A percentile compares a stretch with the other conserved stretches of the same genome.
These are phyloP conservation scores for Trichoderma endophyticum DNA, from an alignment of 2,329 filamentous ascomycete genomes.

Conservation along the genomic window DNA sequence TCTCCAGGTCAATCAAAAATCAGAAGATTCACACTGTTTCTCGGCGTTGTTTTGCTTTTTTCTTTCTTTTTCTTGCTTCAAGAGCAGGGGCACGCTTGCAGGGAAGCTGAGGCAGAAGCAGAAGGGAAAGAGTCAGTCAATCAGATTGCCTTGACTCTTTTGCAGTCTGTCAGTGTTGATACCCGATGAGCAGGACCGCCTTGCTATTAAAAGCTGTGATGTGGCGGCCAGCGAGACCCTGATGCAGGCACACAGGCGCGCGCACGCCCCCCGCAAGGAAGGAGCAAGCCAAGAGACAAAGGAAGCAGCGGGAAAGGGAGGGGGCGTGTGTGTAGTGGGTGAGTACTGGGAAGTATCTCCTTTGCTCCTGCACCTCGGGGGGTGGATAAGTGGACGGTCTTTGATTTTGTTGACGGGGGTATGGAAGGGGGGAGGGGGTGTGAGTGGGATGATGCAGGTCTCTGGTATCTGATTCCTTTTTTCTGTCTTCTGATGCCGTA, in stretches of 20 bases:
- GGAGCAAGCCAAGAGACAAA: slow-evolving; percentile 11
- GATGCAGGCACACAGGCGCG: slow-evolving; percentile 21
- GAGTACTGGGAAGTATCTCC: not conserved
- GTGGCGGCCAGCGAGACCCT: slow-evolving; percentile 22
- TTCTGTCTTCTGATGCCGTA: not conserved
- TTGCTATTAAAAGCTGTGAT: slow-evolving; percentile 17
- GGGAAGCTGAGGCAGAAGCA: not conserved
- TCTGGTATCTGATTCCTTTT: not conserved
- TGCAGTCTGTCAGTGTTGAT: slow-evolving; percentile 18
- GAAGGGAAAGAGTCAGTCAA: not conserved
- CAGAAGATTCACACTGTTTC: not conserved
- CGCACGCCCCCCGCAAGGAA: slow-evolving; percentile 18
- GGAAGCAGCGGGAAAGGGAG: slow-evolving; percentile 12
- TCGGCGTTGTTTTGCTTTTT: not conserved
- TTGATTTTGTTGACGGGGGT: not conserved
- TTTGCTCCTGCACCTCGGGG: not conserved
- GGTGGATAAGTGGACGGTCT: not conserved
- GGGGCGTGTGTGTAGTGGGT: not conserved
- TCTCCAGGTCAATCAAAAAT: not conserved
- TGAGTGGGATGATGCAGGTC: not conserved
- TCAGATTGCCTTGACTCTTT: not conserved
- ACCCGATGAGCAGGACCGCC: slow-evolving; percentile 21
- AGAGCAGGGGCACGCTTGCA: not conserved
- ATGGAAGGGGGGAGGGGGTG: not conserved
- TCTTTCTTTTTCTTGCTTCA: not conserved